Conservation (phyloP, 75 land plant genomes). For the Sequoia sempervirens region DNA sequence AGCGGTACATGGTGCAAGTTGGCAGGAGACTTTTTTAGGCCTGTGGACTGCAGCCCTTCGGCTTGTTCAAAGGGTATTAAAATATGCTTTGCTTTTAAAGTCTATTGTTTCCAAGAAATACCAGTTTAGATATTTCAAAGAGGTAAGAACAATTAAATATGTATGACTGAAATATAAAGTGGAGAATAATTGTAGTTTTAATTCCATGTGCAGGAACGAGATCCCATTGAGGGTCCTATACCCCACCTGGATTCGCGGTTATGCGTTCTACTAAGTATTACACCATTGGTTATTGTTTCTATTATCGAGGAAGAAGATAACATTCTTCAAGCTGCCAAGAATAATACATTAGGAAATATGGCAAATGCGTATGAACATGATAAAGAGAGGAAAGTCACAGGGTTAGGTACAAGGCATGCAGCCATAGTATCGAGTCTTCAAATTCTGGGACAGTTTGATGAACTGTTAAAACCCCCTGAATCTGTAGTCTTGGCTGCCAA, state of each 20-base stretch:
- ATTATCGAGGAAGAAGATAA: constrained; percentile 85
- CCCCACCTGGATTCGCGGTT: constrained; percentile 80
- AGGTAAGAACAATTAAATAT: background rate
- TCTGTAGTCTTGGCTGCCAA: constrained; percentile 64
- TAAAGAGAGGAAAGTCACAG: constrained; percentile 39
- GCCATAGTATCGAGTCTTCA: constrained; percentile 73
- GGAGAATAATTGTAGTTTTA: background rate
- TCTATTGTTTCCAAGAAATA: background rate
- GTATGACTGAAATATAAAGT: background rate
- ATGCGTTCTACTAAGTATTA: constrained; percentile 65
- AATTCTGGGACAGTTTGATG: constrained; percentile 75
- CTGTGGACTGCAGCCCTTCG: constrained; percentile 81
- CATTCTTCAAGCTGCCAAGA: constrained; percentile 3
- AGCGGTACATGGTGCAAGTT: constrained; percentile 63
- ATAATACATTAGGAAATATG: constrained; percentile 21
- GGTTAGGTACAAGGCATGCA: constrained; percentile 51
- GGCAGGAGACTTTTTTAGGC: constrained; percentile 88
- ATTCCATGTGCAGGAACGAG: constrained; percentile 57
- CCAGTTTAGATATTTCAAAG: background rate
- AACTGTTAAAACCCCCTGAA: constrained; percentile 66
- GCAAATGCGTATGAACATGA: constrained; percentile 15
- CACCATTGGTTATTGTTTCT: constrained; percentile 58
- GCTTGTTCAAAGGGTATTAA: constrained; percentile 75
- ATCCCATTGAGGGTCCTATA: constrained; percentile 76
- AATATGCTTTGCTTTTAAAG: background rate